Evolutionary conservation across 2,329 filamentous ascomycete genomes (phyloP), one percentile per base, ranked within the genome.

Genomic region (Phyllosticta citrichinensis): DNA sequence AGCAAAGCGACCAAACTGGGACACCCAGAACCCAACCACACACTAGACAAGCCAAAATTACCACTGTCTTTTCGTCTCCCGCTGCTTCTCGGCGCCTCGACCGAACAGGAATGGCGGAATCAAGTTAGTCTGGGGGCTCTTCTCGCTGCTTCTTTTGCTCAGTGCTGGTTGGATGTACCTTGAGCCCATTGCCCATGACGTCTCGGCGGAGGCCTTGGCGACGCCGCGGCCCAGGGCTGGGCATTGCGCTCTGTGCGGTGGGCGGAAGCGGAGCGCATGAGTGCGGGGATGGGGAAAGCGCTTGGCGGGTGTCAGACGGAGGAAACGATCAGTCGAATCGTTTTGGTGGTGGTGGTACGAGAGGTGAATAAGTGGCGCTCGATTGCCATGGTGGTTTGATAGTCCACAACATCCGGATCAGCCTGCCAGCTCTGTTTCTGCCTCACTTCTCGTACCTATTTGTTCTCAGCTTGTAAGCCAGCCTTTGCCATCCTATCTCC

Each of bases 141-240:
- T 8, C 5, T n/a, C 5, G 14, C 40, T 5, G 17, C 14, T 8
- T 2, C 22, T 22, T 22, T 22, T 22, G 22, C 22, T 22, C 22
- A 22, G 22, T 22, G 12, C 35, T 5, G 11, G 17, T 11, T 40
- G 35, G 35, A 40, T 40, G 10, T 40, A 14, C 35, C 35, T 40
- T 40, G 35, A 40, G 35, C 9, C 35, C 22, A 40, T 47, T n/a
- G 40, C 14, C 14, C 17, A 47, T 47, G 40, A 47, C 40, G 58
- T 53, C 58, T 60, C 58, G 58, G 58, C 58, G 58, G 58, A 60
- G 58, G 53, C 51, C 58, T 60, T 20, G 58, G 58, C 58, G 58
- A 19, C n/a, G 50, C 24, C 35, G 24, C 40, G 17, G 40, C 14
- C 40, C 40, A 40, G 40, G 40, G 40, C 40, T 47, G 40, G 40